phyloP scores from a whole-genome alignment of 306 rosid species.

The Acacia confusa region DNA sequence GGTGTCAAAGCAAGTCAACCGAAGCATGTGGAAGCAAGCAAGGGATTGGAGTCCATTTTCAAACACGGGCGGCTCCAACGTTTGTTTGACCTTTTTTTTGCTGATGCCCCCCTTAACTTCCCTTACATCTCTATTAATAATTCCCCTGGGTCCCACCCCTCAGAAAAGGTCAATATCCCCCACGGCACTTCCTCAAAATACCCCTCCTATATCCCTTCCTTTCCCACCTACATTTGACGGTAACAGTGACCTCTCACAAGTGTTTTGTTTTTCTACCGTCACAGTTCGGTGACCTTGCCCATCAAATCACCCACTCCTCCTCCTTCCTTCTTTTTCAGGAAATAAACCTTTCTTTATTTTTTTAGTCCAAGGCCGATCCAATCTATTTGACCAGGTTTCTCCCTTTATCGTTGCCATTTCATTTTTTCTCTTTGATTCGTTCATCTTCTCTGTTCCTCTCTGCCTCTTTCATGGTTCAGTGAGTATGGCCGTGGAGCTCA shows the following conservation, averaged over 20 bases:
- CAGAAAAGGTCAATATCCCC: slow-evolving; percentile 38
- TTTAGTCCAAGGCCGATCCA: slow-evolving; percentile 8
- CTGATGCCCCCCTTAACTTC: slow-evolving; percentile 17
- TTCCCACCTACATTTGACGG: slow-evolving; percentile 50
- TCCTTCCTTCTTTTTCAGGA: not conserved
- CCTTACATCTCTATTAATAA: slow-evolving; percentile 3
- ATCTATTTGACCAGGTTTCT: slow-evolving; percentile 57
- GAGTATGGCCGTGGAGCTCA: slow-evolving; percentile 64
- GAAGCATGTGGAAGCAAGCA: slow-evolving; percentile 33
- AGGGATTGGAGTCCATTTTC: not conserved
- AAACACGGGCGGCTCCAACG: slow-evolving; percentile 20
- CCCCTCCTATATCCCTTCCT: slow-evolving; percentile 36
- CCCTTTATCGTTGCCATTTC: slow-evolving; percentile 36
- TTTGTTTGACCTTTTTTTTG: slow-evolving; percentile 38
- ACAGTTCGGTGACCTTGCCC: slow-evolving; percentile 56
- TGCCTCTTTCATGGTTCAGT: slow-evolving; percentile 27
- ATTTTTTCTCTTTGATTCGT: not conserved
- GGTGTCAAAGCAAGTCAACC: slow-evolving; percentile 44
- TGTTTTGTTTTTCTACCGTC: slow-evolving; percentile 35
- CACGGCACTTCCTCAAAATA: slow-evolving; percentile 10
- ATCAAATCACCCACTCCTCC: slow-evolving; percentile 28
- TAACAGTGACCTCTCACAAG: slow-evolving; percentile 15
- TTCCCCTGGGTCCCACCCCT: slow-evolving; percentile 14
- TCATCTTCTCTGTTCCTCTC: not conserved
- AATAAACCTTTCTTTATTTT: not conserved